Base-by-base conservation (phyloP, 2,329 filamentous ascomycete genomes). In the Orbilia ellipsospora region DNA sequence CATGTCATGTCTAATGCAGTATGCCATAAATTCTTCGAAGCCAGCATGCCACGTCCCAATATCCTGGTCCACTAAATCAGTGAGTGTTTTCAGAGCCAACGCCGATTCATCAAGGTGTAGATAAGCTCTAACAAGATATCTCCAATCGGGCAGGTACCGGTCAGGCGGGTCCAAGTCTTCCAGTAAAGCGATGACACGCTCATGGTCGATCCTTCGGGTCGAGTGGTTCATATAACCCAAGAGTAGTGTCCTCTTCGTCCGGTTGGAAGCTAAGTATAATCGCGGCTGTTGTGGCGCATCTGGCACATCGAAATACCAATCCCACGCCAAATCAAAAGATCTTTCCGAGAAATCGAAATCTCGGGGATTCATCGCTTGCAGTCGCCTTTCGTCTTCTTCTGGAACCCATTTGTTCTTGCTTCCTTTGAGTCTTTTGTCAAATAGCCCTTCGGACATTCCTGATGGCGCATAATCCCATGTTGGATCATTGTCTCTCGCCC, bases 11-110 rank as follows among this genome's bases (percentile, higher is more conserved):
- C 69, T 62, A 44, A 79, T 69, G 55, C 73, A 78, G 51, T 64
- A 65, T 10, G 69, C 69, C 26, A 80, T 77, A 26, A 79, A 79
- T 40, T 59, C 68, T 56, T 80, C 79, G 28, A 79, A 79, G 7
- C 78, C 78, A 15, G 65, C 72, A 40, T 76, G 12, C n/a, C 48
- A 44, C 18, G 52, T 64, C 8, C 52, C 60, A 40, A 68, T 61
- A 26, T 15, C 31, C 18, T 48, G 23, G 7, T 68, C 48, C 3
- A 63, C 68, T 8, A 60, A 16, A 16, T 48, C 18, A 4, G 62
- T 45, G 28, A 77, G 57, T 1, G 54, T 36, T 20, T 20, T 36
- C 8, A 68, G 60, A 1, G 63, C 67, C 12, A 28, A 50, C 7
- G 63, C 42, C 15, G 61, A 28, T 28, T 64, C 54, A 31, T 65